phyloP scores from a whole-genome alignment of 345 rosid genomes.

The Lagerstroemia speciosa region DNA sequence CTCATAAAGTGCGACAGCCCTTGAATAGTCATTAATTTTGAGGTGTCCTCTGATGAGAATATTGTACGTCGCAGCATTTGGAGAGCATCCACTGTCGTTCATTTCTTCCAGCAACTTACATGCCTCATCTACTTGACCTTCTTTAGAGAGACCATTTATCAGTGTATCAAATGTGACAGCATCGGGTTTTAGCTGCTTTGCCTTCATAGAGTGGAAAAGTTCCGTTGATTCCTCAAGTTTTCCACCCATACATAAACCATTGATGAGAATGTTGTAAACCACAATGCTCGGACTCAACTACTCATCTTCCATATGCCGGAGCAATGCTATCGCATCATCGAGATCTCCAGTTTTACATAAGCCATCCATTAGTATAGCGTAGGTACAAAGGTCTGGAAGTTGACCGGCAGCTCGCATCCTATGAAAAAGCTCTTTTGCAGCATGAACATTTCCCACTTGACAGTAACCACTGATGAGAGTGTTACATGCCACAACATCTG shows the following conservation, averaged over 20 bases:
- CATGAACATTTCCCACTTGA: background rate
- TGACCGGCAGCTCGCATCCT: background rate
- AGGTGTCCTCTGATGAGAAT: no score
- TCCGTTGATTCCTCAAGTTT: background rate
- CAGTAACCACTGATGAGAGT: conserved; percentile 3
- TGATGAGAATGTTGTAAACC: background rate
- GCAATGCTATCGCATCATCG: conserved; percentile 5
- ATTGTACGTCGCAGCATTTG: no score
- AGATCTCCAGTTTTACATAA: conserved; percentile 1
- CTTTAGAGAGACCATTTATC: no score
- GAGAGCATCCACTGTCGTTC: no score
- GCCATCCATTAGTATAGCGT: conserved; percentile 9
- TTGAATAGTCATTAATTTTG: no score
- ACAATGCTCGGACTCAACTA: conserved; percentile 2
- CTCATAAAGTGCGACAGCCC: no score
- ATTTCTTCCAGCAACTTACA: no score
- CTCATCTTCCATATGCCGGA: conserved; percentile 8
- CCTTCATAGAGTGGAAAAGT: background rate
- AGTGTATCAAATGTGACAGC: background rate
- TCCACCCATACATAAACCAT: background rate
- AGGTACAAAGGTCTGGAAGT: background rate
- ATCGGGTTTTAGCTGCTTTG: background rate
- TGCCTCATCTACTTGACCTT: no score
- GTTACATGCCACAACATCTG: background rate
- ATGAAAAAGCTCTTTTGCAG: background rate